A percentile compares a stretch with the other conserved stretches of the same genome.
phyloP scores from a whole-genome alignment of 2,329 filamentous ascomycete species.

The Sporothrix schenckii region DNA sequence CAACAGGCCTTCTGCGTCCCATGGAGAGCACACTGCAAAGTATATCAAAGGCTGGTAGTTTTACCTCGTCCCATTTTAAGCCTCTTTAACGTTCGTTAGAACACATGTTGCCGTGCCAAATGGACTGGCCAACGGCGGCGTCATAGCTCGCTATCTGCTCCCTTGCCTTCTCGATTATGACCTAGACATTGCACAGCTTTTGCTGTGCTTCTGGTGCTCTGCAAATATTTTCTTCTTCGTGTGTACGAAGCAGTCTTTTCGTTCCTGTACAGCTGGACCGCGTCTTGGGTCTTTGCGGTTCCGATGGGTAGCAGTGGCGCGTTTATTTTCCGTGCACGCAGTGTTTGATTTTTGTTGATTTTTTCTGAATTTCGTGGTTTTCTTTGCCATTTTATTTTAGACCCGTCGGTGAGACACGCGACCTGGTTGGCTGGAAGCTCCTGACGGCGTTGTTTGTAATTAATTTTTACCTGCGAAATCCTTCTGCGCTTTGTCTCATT shows the following conservation, averaged over 20 bases:
- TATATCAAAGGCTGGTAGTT: not conserved
- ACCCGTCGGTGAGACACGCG: conserved; percentile 12
- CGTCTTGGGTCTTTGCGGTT: conserved; percentile 18
- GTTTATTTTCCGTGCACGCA: not conserved
- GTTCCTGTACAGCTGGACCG: not conserved
- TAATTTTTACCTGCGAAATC: not conserved
- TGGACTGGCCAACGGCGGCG: not conserved
- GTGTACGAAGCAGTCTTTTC: not conserved
- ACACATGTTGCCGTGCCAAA: conserved; percentile 10
- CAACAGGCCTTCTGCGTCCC: not conserved
- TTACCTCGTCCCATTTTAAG: not conserved
- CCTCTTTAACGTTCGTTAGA: not conserved
- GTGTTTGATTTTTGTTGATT: not conserved
- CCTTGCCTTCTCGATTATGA: conserved; percentile 16
- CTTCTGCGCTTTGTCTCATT: conserved; percentile 31
- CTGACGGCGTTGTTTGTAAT: not conserved
- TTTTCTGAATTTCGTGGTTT: not conserved
- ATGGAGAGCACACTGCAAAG: not conserved
- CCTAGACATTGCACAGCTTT: conserved; percentile 8
- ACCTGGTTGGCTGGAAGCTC: conserved; percentile 17
- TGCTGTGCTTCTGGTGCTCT: not conserved
- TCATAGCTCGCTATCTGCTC: not conserved
- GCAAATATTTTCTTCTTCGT: not conserved
- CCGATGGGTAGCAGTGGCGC: conserved; percentile 16
- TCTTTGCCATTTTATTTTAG: conserved; percentile 21